Base-by-base conservation (phyloP, 176 grass and related monocot genomes). In the Oryza rufipogon region DNA sequence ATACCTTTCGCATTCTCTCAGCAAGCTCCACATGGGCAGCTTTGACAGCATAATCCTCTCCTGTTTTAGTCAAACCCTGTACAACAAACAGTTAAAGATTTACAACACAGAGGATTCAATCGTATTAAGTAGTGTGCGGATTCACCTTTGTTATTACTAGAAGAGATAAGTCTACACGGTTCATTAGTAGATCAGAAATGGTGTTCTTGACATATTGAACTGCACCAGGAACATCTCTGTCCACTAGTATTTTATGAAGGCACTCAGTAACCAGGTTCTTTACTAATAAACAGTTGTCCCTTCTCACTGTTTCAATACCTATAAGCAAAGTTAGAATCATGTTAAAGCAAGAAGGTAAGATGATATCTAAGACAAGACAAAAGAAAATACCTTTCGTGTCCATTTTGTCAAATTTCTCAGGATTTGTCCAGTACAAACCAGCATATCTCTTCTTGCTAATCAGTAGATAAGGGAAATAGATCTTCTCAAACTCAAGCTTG, bases 371-470 rank as follows among this genome's bases (percentile, higher is more conserved):
- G 66, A 85, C 25, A 61, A 76, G 54, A 58, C 19, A 2, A 56
- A 83, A 74, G 28, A 56, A 8, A 73, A 77, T 89, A 98, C 96
- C 96, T 91, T 98, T 98, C 23, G 96, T 92, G 74, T 98, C 96
- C 96, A 98, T 98, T 91, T 98, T 98, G 83, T 98, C 96, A 91
- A 95, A 95, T 80, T 93, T 95, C 64, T 92, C 93, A 83, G 96
- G 85, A 87, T 98, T 98, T 71, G 96, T 87, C 96, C 96, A 98
- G 80, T 95, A 98, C 81, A 98, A 95, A 66, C 96, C 96, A 75
- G 96, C 96, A 89, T 98, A 98, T 95, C 96, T 95, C 93, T 98
- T 95, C 91, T 98, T 98, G 91, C 96, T 98, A 81, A 98, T 98
- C 83, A 98, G 79, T 73, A 98, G 81, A 52, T 92, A 98, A 34